Evolutionary conservation across 1,139 yeast species (phyloP).

Genomic region (Taphrina flavorubra): DNA sequence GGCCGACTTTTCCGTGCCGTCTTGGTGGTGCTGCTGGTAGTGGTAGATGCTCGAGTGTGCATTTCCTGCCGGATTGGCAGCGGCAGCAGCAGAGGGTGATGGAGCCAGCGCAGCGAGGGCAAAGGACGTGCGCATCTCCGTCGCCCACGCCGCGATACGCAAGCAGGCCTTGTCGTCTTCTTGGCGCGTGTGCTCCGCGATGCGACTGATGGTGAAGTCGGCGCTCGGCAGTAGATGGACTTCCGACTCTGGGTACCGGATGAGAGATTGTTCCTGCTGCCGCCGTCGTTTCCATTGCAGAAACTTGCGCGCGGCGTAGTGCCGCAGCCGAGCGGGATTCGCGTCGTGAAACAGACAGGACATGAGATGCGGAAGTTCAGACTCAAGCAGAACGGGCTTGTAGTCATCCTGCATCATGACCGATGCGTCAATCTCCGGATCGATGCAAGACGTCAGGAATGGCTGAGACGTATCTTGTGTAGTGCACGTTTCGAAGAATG

Average conservation of each 20-base stretch:
- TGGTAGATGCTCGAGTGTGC: too few species aligned
- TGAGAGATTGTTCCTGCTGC: slow-evolving; percentile 10
- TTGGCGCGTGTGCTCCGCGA: slow-evolving; percentile 34
- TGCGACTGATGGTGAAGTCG: slow-evolving; percentile 30
- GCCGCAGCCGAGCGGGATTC: slow-evolving; percentile 29
- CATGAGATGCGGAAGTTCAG: slow-evolving; percentile 17
- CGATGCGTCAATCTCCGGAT: slow-evolving; percentile 40
- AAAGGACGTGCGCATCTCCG: slow-evolving; percentile 32
- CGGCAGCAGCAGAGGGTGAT: neutral
- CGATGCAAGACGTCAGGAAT: slow-evolving; percentile 19
- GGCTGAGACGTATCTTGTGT: neutral
- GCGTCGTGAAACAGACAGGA: slow-evolving; percentile 20
- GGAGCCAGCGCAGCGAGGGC: slow-evolving; percentile 14
- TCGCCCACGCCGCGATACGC: slow-evolving; percentile 36
- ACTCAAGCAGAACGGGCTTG: neutral
- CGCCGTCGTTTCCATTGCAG: slow-evolving; percentile 23
- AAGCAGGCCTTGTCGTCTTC: slow-evolving; percentile 18
- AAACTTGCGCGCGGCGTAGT: slow-evolving; percentile 34
- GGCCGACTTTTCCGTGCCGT: slow-evolving; percentile 2
- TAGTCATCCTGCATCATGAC: slow-evolving; percentile 35
- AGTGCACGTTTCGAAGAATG: neutral
- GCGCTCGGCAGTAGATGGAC: slow-evolving; percentile 26
- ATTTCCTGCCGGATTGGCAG: neutral
- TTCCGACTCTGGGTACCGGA: slow-evolving; percentile 6
- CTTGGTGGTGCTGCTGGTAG: too few species aligned